These are phyloP conservation scores for Magnaporthiopsis rhizophila DNA, from an alignment of 2,329 filamentous ascomycete genomes.

Conservation along the genomic window DNA sequence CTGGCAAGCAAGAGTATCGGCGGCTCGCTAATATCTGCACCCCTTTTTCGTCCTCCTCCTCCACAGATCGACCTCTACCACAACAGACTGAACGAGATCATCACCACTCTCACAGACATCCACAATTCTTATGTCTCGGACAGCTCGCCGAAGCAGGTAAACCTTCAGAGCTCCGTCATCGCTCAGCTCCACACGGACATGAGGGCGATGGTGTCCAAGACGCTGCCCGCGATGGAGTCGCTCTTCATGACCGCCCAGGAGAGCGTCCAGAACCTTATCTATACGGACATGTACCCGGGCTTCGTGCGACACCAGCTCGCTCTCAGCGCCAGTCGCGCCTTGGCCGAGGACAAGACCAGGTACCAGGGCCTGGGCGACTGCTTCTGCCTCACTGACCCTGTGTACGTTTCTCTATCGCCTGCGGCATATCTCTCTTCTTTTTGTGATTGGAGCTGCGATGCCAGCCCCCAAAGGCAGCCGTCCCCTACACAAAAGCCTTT, in stretches of 20 bases:
- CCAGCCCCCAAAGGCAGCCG: too few species aligned
- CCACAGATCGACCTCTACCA: constrained; percentile 30
- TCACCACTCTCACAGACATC: constrained; percentile 25
- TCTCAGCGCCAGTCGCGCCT: constrained; percentile 23
- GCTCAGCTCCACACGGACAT: constrained; percentile 17
- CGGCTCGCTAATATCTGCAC: background rate
- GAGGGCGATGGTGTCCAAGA: constrained; percentile 18
- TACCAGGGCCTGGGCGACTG: constrained; percentile 50
- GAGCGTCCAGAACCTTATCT: constrained; percentile 27
- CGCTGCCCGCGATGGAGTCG: constrained; percentile 24
- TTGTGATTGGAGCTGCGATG: background rate
- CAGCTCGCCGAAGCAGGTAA: constrained; percentile 15
- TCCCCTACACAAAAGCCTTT: too few species aligned
- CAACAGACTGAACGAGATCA: constrained; percentile 27
- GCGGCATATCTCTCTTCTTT: background rate
- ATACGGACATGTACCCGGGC: constrained; percentile 32
- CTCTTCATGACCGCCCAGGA: constrained; percentile 26
- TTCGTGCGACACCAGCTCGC: constrained; percentile 40
- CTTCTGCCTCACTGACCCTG: constrained; percentile 48
- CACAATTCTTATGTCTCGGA: constrained; percentile 21
- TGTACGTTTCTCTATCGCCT: background rate
- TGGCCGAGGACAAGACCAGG: constrained; percentile 22
- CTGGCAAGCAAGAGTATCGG: background rate
- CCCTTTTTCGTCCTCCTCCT: background rate
- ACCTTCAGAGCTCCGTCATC: constrained; percentile 20